Base-by-base conservation (phyloP, 129 eudicot genomes). In the Artemisia annua region DNA sequence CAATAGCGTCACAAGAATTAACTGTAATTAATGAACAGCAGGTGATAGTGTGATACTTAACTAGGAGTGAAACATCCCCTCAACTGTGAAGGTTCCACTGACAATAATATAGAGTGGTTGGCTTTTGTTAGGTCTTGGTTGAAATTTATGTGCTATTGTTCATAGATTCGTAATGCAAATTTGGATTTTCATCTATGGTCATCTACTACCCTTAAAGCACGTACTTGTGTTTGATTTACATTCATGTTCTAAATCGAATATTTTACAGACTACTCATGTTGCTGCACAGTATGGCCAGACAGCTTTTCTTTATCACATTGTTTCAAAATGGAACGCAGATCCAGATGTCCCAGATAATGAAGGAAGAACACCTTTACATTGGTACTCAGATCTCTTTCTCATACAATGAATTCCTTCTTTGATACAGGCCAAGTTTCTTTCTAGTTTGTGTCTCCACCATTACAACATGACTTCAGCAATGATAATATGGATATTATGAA, bases 241-340 rank as follows among this genome's bases (percentile, higher is more conserved):
- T 59, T 58, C 8, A 4, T 44, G 30, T 30, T 28, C 16, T 28
- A 59, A 14, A 50, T 12, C 7, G 57, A 65, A 48, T 62, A 72
- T 55, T 24, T 79, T 81, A 79, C 95, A 95, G 99, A 70, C 94
- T 18, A 86, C 92, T 44, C 99, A 95, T 72, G 99, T 95, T 66
- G 99, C 99, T 50, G 96, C 99, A 46, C 99, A 95, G 59, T 95
- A 95, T 64, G 99, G 99, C 61, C 96, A 90, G 82, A 95, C 99
- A 52, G 89, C 99, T 73, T 95, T 86, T 72, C 84, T 95, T 69
- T 95, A 85, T 83, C 95, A 83, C 85, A 76, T 95, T 75, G 96
- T 91, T 51, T 83, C 97, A 69, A 95, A 95, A 75, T 95, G 99
- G 99, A 83, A 90, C 72, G 99, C 99, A 48, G 96, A 95, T 88